Evolutionary conservation across 2,329 filamentous ascomycete species (phyloP), one percentile per base, ranked within the genome.

Genomic region (Scedosporium boydii): DNA sequence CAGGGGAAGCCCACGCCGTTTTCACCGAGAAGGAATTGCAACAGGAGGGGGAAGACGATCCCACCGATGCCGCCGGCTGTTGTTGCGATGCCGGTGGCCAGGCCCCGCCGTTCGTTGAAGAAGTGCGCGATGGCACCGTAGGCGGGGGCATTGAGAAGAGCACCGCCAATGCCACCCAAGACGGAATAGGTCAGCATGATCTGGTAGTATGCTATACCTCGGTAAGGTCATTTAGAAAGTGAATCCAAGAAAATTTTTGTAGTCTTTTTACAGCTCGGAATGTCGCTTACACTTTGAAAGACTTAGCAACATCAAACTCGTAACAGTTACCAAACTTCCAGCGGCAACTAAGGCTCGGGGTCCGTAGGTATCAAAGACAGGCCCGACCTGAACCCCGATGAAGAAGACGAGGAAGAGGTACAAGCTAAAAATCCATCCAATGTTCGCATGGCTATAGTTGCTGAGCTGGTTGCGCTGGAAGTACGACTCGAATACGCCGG

Each of bases 401-500:
- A 93, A 90, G 72, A 95, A 93, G 56, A 89, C 84, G 57, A 93
- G 77, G 70, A 95, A 96, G 34, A 90, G 80, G 70, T 92, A 93
- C 60, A 95, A 76, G 68, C 87, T 87, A 68, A 93, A 93, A 66
- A 96, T 90, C 91, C 91, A 96, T n/a, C 89, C 89, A 58, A 92
- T 87, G 60, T 83, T 80, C 3, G 86, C 87, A 10, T 87, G 80
- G 62, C 76, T 82, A 71, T 91, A 87, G 23, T 81, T 75, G n/a
- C 76, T 77, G 21, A 96, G 80, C 69, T 95, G 90, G 70, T 96
- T 78, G 21, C 80, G 82, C 38, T 84, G 80, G 65, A 96, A 83
- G 73, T 93, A 93, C 14, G 88, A 83, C 75, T 93, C 87, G 73
- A 93, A 89, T 1, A 88, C 87, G 41, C 88, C 89, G n/a, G 89